phyloP scores from a whole-genome alignment of 208 protist genomes.

The Tritrichomonas foetus region DNA sequence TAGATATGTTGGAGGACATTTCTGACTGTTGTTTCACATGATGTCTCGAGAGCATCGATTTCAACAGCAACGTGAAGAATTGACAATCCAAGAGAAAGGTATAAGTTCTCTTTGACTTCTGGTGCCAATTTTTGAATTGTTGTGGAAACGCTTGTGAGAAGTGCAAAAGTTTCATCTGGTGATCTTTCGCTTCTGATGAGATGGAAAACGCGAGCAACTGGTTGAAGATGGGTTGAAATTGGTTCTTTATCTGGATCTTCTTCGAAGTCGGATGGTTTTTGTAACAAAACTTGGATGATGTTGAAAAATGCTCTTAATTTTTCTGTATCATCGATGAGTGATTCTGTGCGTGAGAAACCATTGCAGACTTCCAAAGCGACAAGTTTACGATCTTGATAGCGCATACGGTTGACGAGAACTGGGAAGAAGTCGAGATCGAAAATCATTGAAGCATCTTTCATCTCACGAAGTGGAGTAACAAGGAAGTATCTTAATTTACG shows the following conservation, averaged over 20 bases:
- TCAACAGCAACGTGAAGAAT: background rate
- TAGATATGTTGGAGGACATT: slow-evolving; percentile 13
- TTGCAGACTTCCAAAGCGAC: slow-evolving; percentile 23
- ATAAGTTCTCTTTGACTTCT: slow-evolving; percentile 2
- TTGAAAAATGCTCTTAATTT: background rate
- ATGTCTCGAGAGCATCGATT: background rate
- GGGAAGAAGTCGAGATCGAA: slow-evolving; percentile 23
- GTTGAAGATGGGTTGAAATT: background rate
- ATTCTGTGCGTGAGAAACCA: background rate
- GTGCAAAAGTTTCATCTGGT: background rate
- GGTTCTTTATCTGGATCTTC: slow-evolving; percentile 20
- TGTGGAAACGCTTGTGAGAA: background rate
- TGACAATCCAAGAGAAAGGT: background rate
- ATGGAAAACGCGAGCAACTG: background rate
- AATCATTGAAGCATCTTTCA: slow-evolving; percentile 30
- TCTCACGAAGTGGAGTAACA: background rate
- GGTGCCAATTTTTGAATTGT: background rate
- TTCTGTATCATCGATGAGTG: background rate
- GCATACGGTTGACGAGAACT: background rate
- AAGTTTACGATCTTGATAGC: background rate
- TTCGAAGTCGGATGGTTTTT: background rate
- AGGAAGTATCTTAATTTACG: background rate
- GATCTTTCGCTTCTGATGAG: background rate
- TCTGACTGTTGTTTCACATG: slow-evolving; percentile 21
- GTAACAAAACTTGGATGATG: background rate